Conservation (phyloP, 306 rosid species). For the Prunus armeniaca region DNA sequence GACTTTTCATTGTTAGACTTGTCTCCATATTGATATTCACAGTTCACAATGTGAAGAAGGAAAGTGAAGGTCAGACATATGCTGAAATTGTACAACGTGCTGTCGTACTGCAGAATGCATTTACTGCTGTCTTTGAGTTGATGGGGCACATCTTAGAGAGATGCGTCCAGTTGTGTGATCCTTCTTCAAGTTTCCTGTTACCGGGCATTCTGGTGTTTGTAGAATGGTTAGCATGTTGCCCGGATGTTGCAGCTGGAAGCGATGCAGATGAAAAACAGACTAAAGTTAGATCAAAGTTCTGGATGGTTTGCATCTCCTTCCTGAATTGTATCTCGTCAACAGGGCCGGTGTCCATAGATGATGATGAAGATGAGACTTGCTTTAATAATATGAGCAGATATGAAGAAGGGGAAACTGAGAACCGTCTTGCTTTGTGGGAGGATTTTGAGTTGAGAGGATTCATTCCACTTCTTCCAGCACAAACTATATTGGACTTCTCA, state of each 20-base stretch:
- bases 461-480: slow-evolving; percentile 89
- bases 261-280: slow-evolving; percentile 69
- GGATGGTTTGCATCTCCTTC: slow-evolving; percentile 65
- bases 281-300: slow-evolving; percentile 65
- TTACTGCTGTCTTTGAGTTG: slow-evolving; percentile 73
- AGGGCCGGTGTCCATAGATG: slow-evolving; percentile 51
- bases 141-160: slow-evolving; percentile 73
- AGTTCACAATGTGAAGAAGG: slow-evolving; percentile 69
- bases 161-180: slow-evolving; percentile 62
- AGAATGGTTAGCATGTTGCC: slow-evolving; percentile 93
- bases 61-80: slow-evolving; percentile 87
- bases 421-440: slow-evolving; percentile 88
- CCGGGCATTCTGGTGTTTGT: slow-evolving; percentile 84
- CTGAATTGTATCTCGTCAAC: slow-evolving; percentile 65
- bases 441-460: slow-evolving; percentile 94
- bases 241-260: slow-evolving; percentile 61
- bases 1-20: slow-evolving; percentile 66
- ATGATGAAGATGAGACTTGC: slow-evolving; percentile 76
- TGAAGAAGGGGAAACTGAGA: slow-evolving; percentile 92
- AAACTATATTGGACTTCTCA: slow-evolving; percentile 82
- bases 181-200: slow-evolving; percentile 69
- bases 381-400: slow-evolving; percentile 81
- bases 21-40: slow-evolving; percentile 73
- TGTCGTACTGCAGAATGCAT: slow-evolving; percentile 84
- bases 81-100: slow-evolving; percentile 91